Base-by-base conservation (phyloP, 192 early-diverging fungal species). In the Entophlyctis luteolus region DNA sequence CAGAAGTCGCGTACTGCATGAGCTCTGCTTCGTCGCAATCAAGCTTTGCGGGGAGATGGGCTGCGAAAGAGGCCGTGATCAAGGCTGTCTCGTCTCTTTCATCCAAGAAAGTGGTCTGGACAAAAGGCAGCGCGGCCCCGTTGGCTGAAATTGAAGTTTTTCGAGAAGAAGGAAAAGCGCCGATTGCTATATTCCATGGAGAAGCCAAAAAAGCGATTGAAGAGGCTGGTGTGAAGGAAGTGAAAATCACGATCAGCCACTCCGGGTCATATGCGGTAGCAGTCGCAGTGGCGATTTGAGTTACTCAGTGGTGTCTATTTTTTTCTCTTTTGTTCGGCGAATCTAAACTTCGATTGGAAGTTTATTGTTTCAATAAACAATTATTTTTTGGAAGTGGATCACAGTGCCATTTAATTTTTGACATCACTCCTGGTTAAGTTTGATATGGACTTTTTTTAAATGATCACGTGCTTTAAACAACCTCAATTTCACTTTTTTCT, bases 171-270 rank as follows among this genome's bases (percentile, higher is more conserved):
- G 87, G 86, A 23, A 87, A 90, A 32, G 93, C 93, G 2, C 95
- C 95, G 8, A 68, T 75, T 37, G 93, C 95, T 31, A 74, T 84
- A 22, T 84, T 98, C 57, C 81, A 93, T 48, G 92, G 92, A 5
- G 89, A 88, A 1, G 95, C 91, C 18, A 84, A 90, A 72, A 80
- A 72, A 12, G 89, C 87, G 6, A 88, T 86, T 0, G 68, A 72
- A 42, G 81, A 84, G 70, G 86, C 89, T 27, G 91, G 90, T 4
- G 84, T 93, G 55, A 76, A 77, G 35, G 71, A 82, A 29, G 77
- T 98, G 53, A 93, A 90, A 74, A 90, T 98, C 23, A 91, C 92
- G 20, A 98, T 98, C 72, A 91, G 89, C 65, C 95, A 98, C 73
- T 88, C 88, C 58, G 95, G 92, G 53, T 79, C 83, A 16, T 96